These are phyloP conservation scores for Lophiostoma macrostomum DNA, from an alignment of 495 filamentous ascomycete species.

Conservation along the genomic window DNA sequence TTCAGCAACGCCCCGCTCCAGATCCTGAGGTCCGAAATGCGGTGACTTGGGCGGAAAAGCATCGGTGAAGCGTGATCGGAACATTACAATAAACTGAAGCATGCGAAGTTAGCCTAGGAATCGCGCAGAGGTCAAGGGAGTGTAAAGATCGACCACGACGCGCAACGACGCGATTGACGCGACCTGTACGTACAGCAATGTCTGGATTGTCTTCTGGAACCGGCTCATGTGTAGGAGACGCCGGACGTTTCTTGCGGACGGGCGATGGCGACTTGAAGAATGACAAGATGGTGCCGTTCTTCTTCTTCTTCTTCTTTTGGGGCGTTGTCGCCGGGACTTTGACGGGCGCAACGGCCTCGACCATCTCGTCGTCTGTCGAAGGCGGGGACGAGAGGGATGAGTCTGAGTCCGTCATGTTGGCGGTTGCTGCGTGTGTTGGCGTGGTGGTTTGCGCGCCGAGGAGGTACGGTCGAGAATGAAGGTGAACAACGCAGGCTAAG, in stretches of 20 bases:
- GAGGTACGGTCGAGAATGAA: slow-evolving; percentile 1
- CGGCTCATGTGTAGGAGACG: slow-evolving; percentile 85
- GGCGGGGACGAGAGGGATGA: slow-evolving; percentile 34
- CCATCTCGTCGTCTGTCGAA: slow-evolving; percentile 34
- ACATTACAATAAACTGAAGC: slow-evolving; percentile 92
- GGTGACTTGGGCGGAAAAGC: slow-evolving; percentile 80
- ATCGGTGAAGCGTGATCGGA: slow-evolving; percentile 86
- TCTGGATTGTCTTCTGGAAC: slow-evolving; percentile 82
- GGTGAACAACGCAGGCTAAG: slow-evolving; percentile 16
- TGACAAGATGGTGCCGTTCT: slow-evolving; percentile 28
- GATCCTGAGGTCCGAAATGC: slow-evolving; percentile 90
- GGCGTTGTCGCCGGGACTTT: slow-evolving; percentile 10
- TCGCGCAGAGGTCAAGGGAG: slow-evolving; percentile 13
- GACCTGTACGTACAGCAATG: slow-evolving; percentile 69
- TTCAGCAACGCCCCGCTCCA: slow-evolving; percentile 82
- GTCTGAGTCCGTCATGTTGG: slow-evolving; percentile 30
- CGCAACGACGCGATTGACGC: slow-evolving; percentile 37
- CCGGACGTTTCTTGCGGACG: slow-evolving; percentile 65
- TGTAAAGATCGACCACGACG: slow-evolving; percentile 23
- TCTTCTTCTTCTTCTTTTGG: slow-evolving; percentile 24
- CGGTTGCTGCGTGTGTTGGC: slow-evolving; percentile 10
- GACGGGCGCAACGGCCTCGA: slow-evolving; percentile 6
- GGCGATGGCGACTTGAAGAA: slow-evolving; percentile 58
- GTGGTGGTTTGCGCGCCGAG: background rate
- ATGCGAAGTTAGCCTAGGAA: slow-evolving; percentile 23